Conservation (phyloP, 1,139 yeast genomes). For the Spathaspora sp. region DNA sequence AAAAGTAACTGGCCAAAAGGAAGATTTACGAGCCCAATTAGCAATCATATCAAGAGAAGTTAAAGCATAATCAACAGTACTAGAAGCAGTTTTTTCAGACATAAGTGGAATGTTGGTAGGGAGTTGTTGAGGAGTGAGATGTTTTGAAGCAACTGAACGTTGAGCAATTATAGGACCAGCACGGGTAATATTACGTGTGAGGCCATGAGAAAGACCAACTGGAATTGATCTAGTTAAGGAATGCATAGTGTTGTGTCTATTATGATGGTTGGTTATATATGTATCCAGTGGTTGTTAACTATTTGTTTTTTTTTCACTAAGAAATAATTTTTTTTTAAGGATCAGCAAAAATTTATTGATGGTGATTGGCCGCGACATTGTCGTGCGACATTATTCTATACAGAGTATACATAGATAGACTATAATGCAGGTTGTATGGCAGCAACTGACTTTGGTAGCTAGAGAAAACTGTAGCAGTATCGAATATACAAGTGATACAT, state of each 20-base stretch:
- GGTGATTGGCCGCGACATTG: constrained; percentile 29
- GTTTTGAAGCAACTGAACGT: constrained; percentile 41
- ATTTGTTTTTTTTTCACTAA: constrained; percentile 9
- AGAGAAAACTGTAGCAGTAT: neutral
- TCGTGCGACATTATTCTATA: neutral
- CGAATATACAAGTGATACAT: neutral
- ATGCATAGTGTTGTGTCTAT: neutral
- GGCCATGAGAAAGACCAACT: neutral
- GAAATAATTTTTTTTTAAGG: constrained; percentile 4
- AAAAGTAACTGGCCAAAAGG: constrained; percentile 93
- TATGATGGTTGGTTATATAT: constrained; percentile 1
- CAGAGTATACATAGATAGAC: neutral
- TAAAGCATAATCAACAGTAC: constrained; percentile 75
- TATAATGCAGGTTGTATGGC: neutral
- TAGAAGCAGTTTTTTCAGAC: constrained; percentile 43
- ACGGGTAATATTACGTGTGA: neutral
- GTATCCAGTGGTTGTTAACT: neutral
- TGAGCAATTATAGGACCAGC: neutral
- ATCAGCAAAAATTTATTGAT: constrained; percentile 31
- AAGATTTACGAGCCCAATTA: constrained; percentile 90
- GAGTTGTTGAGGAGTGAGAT: constrained; percentile 43
- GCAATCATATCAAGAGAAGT: constrained; percentile 84
- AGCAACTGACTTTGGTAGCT: neutral
- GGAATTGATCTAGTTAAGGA: constrained; percentile 4
- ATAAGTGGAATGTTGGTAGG: constrained; percentile 48